Conservation (phyloP, 1,284 basidiomycete species). For the Moesziomyces sp. region DNA sequence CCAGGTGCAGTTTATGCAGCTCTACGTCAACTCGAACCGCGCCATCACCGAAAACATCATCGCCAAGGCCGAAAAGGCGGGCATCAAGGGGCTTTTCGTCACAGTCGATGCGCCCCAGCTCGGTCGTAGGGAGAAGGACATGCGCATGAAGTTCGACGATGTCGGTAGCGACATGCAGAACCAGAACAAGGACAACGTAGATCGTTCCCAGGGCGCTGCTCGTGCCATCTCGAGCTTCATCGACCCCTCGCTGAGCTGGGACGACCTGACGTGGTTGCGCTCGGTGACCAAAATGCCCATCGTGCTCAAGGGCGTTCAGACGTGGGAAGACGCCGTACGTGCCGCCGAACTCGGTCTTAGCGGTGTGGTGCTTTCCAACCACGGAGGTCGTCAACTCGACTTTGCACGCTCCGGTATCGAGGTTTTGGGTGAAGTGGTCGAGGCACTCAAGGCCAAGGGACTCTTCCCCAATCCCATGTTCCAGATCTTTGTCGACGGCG, state of each 20-base stretch:
- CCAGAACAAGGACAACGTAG: conserved; percentile 52
- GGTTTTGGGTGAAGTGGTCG: conserved; percentile 81
- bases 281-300: conserved; percentile 81
- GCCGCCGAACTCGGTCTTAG: conserved; percentile 71
- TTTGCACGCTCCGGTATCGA: conserved; percentile 65
- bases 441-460: conserved; percentile 76
- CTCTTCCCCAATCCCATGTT: conserved; percentile 73
- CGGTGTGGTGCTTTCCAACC: conserved; percentile 69
- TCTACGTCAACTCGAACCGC: conserved; percentile 85
- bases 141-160: conserved; percentile 73
- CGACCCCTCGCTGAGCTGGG: conserved; percentile 70
- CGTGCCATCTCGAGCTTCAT: conserved; percentile 71
- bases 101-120: conserved; percentile 89
- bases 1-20: conserved; percentile 71
- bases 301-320: conserved; percentile 79
- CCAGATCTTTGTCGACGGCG: conserved; percentile 90
- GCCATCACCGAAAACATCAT: conserved; percentile 78
- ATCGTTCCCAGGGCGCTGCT: conserved; percentile 62
- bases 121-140: conserved; percentile 85
- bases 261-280: conserved; percentile 79
- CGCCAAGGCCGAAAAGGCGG: conserved; percentile 76
- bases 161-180: conserved; percentile 68
- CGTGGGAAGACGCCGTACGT: conserved; percentile 78
- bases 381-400: conserved; percentile 69
- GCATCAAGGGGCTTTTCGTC: conserved; percentile 83